A percentile compares a stretch with the other conserved stretches of the same genome.
Conservation (phyloP, 2,329 filamentous ascomycete species). For the Penicillium psychrosexuale region DNA sequence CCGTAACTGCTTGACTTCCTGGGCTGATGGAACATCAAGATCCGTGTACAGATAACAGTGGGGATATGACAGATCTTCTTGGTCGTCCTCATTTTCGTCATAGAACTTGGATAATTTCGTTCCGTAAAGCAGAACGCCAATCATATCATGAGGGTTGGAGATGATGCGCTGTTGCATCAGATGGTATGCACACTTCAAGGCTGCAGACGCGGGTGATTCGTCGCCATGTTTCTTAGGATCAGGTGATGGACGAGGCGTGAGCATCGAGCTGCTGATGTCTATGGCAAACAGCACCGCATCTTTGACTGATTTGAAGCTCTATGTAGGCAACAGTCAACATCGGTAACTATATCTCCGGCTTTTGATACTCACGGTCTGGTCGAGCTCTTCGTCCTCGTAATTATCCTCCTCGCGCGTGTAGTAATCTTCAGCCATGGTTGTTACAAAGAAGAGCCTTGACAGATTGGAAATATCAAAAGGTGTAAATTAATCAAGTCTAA, state of each 20-base stretch:
- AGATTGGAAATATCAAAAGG: background rate
- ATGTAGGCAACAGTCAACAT: slow-evolving; percentile 3
- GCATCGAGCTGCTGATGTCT: slow-evolving; percentile 85
- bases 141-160: slow-evolving; percentile 93
- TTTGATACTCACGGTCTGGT: slow-evolving; percentile 40
- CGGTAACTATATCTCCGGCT: background rate
- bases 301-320: slow-evolving; percentile 89
- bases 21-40: slow-evolving; percentile 79
- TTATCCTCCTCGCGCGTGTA: slow-evolving; percentile 39
- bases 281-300: slow-evolving; percentile 99
- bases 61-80: slow-evolving; percentile 66
- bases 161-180: slow-evolving; percentile 99
- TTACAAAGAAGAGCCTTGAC: background rate
- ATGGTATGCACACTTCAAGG: slow-evolving; percentile 88
- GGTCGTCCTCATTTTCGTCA: slow-evolving; percentile 58
- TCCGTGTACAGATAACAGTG: slow-evolving; percentile 91
- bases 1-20: slow-evolving; percentile 78
- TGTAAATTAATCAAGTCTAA: background rate
- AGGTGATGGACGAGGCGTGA: slow-evolving; percentile 61
- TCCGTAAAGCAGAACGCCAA: slow-evolving; percentile 88
- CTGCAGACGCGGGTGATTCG: slow-evolving; percentile 76
- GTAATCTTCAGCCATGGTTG: slow-evolving; percentile 39
- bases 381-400: slow-evolving; percentile 47
- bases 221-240: slow-evolving; percentile 72
- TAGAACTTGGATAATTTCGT: slow-evolving; percentile 81